These are phyloP conservation scores for Pistacia vera DNA, from an alignment of 345 rosid genomes.

Conservation along the genomic window DNA sequence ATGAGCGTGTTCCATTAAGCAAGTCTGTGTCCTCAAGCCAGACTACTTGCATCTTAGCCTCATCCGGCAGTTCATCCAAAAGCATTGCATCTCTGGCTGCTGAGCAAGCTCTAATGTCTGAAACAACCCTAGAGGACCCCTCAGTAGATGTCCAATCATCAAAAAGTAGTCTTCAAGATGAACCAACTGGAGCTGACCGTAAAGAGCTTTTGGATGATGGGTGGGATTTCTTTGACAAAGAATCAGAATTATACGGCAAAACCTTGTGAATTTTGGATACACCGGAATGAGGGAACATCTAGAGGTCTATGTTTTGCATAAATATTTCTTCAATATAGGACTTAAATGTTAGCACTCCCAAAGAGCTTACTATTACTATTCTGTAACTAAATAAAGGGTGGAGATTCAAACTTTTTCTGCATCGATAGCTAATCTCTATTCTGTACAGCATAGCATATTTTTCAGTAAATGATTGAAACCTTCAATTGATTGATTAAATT, in stretches of 20 bases:
- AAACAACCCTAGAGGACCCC: constrained; percentile 27
- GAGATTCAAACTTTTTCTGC: neutral
- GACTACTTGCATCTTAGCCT: constrained; percentile 77
- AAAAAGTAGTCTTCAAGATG: constrained; percentile 18
- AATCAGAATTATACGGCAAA: constrained; percentile 12
- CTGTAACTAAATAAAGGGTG: neutral
- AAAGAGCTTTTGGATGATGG: constrained; percentile 57
- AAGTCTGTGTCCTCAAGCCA: constrained; percentile 73
- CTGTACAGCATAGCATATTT: neutral
- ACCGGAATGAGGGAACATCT: neutral
- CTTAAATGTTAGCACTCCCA: neutral
- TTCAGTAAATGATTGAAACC: neutral
- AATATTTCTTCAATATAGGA: neutral
- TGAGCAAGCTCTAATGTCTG: constrained; percentile 18
- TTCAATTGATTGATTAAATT: too few relatives aligned
- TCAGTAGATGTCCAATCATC: constrained; percentile 30
- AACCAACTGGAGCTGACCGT: constrained; percentile 14
- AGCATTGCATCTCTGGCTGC: constrained; percentile 31
- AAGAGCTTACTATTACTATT: neutral
- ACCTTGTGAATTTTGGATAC: constrained; percentile 14
- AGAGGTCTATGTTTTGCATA: too few relatives aligned
- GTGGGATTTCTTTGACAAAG: constrained; percentile 62
- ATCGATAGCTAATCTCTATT: too few relatives aligned
- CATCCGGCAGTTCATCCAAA: constrained; percentile 54
- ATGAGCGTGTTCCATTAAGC: constrained; percentile 65